Conservation (phyloP, 2,329 filamentous ascomycete genomes). For the Alternaria rosae region DNA sequence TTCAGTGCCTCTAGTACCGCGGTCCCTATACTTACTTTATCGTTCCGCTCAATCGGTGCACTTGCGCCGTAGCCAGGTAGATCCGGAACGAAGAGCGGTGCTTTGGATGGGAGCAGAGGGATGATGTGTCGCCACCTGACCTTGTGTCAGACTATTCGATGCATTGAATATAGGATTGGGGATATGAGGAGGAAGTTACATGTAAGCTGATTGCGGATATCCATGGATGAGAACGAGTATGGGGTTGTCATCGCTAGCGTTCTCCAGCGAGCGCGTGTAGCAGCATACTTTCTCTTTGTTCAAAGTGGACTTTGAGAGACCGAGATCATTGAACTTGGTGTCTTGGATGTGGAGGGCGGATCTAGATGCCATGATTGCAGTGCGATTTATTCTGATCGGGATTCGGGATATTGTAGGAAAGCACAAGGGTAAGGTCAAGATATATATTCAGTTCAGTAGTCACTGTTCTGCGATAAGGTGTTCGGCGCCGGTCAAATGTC, state of each 20-base stretch:
- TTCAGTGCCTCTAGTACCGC: constrained; percentile 33
- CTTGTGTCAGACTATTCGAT: neutral
- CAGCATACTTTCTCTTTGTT: constrained; percentile 36
- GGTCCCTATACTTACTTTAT: constrained; percentile 41
- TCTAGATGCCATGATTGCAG: constrained; percentile 22
- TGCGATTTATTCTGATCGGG: neutral
- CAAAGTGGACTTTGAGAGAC: constrained; percentile 34
- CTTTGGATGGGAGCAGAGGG: constrained; percentile 33
- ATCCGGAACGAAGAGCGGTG: constrained; percentile 42
- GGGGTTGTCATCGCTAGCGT: constrained; percentile 37
- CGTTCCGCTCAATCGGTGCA: constrained; percentile 32
- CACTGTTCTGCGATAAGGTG: neutral
- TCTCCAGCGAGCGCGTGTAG: constrained; percentile 35
- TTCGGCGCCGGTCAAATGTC: neutral
- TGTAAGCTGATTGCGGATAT: constrained; percentile 43
- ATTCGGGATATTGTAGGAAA: neutral
- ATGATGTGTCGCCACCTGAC: constrained; percentile 44
- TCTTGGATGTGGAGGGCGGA: constrained; percentile 38
- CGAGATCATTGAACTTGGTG: constrained; percentile 36
- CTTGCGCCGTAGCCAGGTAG: constrained; percentile 45
- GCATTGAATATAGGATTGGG: neutral
- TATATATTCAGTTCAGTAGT: neutral
- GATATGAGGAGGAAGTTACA: constrained; percentile 19
- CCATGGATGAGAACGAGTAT: constrained; percentile 44
- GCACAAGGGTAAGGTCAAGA: neutral